Base-by-base conservation (phyloP, 805 yeast species). In the Barnettozyma siamensis region DNA sequence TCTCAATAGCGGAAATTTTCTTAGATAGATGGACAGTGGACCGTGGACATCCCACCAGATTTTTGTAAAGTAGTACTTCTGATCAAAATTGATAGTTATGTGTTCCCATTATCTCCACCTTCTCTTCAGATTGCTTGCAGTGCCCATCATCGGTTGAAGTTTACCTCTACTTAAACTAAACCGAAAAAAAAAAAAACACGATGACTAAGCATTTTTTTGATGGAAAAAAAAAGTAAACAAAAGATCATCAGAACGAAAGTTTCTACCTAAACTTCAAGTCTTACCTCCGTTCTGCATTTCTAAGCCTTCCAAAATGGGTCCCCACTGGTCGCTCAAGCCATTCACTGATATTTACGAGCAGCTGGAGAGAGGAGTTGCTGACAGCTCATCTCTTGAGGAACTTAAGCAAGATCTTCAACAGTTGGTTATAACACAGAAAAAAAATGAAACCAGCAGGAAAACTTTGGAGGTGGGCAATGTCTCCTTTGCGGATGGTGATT, bases 401-500 rank as follows among this genome's bases (percentile, higher is more conserved):
- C 53, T 80, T 37, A 53, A 66, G 31, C 50, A 59, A 19, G 86
- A 79, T 60, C 63, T 80, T 35, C 49, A 57, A 23, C 53, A 59
- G 33, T 53, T 80, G 35, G 60, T 73, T 38, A 47, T 65, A 1
- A 64, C 65, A 16, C 71, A 75, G 6, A 53, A 57, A 8, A 76
- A 73, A 50, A 72, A 67, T 43, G 69, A 70, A 15, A 24, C 63
- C 6, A 72, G 80, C 35, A 67, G 82, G 53, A 62, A 66, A 17
- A 54, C 55, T 37, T 53, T 81, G 31, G 75, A 77, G 44, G 53
- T 50, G 27, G 75, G 76, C 4, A 67, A 62, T 26, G 57, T 80
- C 7, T 57, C 56, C 9, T 65, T 88, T 26, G 63, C 69, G 16
- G 79, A 72, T 51, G 81, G 80, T 19, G 73, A 71, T 12, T 81